Conservation (phyloP, 768 basidiomycete species). For the Ramaria rubella region DNA sequence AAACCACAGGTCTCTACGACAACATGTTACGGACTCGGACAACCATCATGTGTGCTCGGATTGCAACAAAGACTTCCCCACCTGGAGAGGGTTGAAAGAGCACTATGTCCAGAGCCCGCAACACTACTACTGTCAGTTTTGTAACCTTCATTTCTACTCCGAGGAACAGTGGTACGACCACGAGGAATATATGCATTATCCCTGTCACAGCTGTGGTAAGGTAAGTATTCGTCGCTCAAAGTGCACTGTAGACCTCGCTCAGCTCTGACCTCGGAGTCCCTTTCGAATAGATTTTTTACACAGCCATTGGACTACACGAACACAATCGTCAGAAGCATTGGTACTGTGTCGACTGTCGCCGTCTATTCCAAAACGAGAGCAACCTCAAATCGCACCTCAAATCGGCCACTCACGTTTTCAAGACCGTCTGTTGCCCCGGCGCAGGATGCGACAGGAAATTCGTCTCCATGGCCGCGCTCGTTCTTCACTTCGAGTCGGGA, state of each 20-base stretch:
- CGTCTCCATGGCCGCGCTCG: constrained; percentile 46
- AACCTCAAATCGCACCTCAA: constrained; percentile 44
- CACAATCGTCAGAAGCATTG: constrained; percentile 36
- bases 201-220: neutral
- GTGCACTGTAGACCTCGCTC: neutral
- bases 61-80: constrained; percentile 42
- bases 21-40: constrained; percentile 32
- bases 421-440: constrained; percentile 34
- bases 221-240: neutral
- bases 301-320: constrained; percentile 25
- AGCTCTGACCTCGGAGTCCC: neutral
- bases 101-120: constrained; percentile 46
- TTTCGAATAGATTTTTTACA: neutral
- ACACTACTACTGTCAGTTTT: constrained; percentile 49
- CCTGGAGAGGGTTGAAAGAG: constrained; percentile 33
- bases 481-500: constrained; percentile 60
- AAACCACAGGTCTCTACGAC: constrained; percentile 21
- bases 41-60: constrained; percentile 40
- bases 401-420: constrained; percentile 44
- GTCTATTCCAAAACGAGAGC: constrained; percentile 35
- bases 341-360: constrained; percentile 42
- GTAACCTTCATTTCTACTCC: constrained; percentile 37
- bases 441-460: constrained; percentile 41
- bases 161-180: constrained; percentile 18
- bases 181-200: constrained; percentile 22